Evolutionary conservation across 1,139 yeast genomes (phyloP), one percentile per base, ranked within the genome.

Genomic region (Taphrina betulina): DNA sequence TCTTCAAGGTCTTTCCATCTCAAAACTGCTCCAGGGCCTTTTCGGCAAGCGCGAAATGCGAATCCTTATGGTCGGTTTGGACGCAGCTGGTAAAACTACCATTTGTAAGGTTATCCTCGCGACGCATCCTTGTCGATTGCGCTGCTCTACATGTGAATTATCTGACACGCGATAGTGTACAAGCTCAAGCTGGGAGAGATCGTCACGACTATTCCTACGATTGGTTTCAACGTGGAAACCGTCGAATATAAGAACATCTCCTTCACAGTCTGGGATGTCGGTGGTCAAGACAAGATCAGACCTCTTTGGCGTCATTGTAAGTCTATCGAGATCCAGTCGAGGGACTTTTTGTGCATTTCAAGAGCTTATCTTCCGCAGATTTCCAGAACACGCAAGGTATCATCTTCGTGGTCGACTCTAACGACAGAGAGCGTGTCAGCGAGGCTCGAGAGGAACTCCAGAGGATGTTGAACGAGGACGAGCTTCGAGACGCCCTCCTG

Each of bases 261-360:
- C 46, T 87, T 87, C 78, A 87, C 95, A 63, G 95, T 87, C 64
- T 87, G 95, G 95, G 95, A 87, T 80, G 95, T 87, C 69, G 95
- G 95, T 83, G 95, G 95, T 81, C 95, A 87, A 78, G 95, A 85
- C 75, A 87, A 87, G 78, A 86, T 87, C 71, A 85, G 95, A 78
- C 95, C 95, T 60, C 78, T 87, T 74, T 87, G 95, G 95, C 84
- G 95, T 82, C 92, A 87, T 75, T 87, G 54, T 50, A 40, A 37
- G 45, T 31, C 17, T 3, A 14, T 3, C 5, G n/a, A 26, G 7
- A 12, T 23, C 19, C 3, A 4, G 7, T 3, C 12, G 3, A 5
- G 19, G 3, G 14, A 37, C n/a, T 28, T n/a, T 19, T 10, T 1
- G 26, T n/a, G 29, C 35, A 1, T 4, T 10, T 16, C 8, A 31